Evolutionary conservation across 192 early-diverging fungal genomes (phyloP), one percentile per base, ranked within the genome.

Genomic region (Backusella westeae): DNA sequence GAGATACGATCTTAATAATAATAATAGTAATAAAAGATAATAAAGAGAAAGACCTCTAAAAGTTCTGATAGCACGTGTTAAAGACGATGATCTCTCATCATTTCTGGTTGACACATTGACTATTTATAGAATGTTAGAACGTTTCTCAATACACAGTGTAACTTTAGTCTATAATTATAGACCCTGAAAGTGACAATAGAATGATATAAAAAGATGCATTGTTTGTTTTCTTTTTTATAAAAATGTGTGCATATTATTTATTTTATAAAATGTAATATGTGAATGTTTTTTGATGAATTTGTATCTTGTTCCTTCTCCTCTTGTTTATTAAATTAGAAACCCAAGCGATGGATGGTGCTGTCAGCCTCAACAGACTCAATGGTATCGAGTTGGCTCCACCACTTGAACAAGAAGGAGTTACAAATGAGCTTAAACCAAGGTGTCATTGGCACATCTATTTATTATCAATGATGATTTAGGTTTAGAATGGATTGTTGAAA

Each of bases 371-470:
- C 81, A 32, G 59, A 49, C 5, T 89, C 85, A 67, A 96, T 81
- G 42, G 82, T 75, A 79, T 95, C 94, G 65, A 99, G 86, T 36
- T 91, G 86, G 74, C 90, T 91, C 98, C 98, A 99, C 98, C 98
- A 99, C 75, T 91, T 90, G 88, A 96, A 99, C 78, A 99, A 81
- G 79, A 97, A 99, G 76, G 90, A 91, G 26, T 94, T 88, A 69
- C 92, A 95, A 76, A 99, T 99, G 46, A 99, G 82, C 74, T 90
- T 89, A 80, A 99, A 99, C 98, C 98, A 99, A 65, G 98, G 98
- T 2, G 98, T 99, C 69, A 98, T 82, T 72, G 90, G 85, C 34
- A 93, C 87, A 52, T 84, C 88, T 92, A 77, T 6, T 21, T 52
- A 26, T 52, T 75, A 7, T 75, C 3, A 21, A 52, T 12, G 10